phyloP scores from a whole-genome alignment of 345 rosid genomes.

The Cardamine chenopodiifolia region DNA sequence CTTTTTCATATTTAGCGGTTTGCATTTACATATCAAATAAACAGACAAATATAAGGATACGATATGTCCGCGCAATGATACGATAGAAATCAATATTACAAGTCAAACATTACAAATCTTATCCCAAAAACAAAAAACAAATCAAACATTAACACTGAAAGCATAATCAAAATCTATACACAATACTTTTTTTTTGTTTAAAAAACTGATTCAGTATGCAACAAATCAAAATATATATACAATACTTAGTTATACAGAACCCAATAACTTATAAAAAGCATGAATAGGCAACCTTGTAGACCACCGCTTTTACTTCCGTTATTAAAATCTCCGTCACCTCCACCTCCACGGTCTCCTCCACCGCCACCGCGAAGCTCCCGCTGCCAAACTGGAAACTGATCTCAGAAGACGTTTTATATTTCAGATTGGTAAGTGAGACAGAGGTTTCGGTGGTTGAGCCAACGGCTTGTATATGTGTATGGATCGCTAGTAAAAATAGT shows the following conservation, averaged over 20 bases:
- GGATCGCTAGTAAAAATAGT: slow-evolving; percentile 19
- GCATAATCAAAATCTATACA: not conserved
- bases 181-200: no score
- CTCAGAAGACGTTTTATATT: slow-evolving; percentile 4
- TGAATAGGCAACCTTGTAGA: not conserved
- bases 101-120: not conserved
- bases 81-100: not conserved
- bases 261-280: not conserved
- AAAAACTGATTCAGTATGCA: no score
- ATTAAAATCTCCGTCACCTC: no score
- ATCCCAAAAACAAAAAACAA: not conserved
- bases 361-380: slow-evolving; percentile 1
- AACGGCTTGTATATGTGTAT: slow-evolving; percentile 16
- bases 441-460: slow-evolving; percentile 25
- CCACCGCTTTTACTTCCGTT: not conserved
- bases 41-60: no score
- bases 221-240: not conserved
- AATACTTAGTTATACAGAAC: not conserved
- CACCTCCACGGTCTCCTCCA: not conserved
- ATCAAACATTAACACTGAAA: not conserved
- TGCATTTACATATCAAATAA: no score
- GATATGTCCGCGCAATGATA: no score
- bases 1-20: no score
- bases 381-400: not conserved
- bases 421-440: not conserved